Conservation (phyloP, 106 monocot species). For the Dendrobium officinale region DNA sequence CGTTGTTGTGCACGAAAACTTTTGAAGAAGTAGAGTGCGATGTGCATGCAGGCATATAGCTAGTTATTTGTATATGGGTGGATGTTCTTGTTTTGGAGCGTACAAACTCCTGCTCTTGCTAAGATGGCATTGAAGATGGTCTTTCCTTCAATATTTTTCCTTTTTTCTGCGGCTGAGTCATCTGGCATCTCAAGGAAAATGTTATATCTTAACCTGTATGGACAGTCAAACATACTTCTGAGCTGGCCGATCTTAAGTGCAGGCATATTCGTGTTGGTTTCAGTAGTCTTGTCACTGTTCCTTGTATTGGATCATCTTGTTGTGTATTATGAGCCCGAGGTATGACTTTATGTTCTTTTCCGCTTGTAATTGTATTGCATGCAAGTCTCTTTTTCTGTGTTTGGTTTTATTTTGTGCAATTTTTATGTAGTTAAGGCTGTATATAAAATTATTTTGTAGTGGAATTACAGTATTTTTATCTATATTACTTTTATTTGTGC, state of each 20-base stretch:
- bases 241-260: constrained; percentile 93
- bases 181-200: constrained; percentile 40
- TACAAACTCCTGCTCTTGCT: background rate
- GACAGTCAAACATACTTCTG: constrained; percentile 23
- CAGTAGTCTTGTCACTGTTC: constrained; percentile 68
- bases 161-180: constrained; percentile 40
- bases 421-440: background rate
- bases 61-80: background rate
- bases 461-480: background rate
- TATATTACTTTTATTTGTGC: background rate
- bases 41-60: background rate
- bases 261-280: constrained; percentile 59
- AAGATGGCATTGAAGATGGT: constrained; percentile 39
- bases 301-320: constrained; percentile 81
- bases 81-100: constrained; percentile 5
- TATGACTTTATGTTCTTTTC: constrained; percentile 17
- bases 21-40: background rate
- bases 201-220: constrained; percentile 22
- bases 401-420: background rate
- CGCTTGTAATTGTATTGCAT: background rate
- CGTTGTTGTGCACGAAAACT: background rate
- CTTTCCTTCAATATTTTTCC: constrained; percentile 25
- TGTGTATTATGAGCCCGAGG: constrained; percentile 94
- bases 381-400: background rate
- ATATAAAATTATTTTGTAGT: background rate